A percentile compares a stretch with the other conserved stretches of the same genome.
phyloP scores from a whole-genome alignment of 352 stramenopile genomes.

The Globisporangium canariense region DNA sequence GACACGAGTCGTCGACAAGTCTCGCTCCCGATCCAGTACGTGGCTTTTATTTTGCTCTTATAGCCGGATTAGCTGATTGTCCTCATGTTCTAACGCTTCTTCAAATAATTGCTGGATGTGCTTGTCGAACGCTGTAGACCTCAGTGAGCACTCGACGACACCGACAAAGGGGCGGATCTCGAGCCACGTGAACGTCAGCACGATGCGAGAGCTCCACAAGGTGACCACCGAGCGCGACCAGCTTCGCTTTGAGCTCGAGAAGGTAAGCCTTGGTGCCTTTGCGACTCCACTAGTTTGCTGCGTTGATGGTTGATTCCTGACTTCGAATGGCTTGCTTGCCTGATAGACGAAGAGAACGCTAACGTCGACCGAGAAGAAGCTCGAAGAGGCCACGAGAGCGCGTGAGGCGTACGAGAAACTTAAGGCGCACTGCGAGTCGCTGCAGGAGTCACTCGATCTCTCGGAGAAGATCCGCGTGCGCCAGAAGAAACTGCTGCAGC shows the following conservation, averaged over 20 bases:
- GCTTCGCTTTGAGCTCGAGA: conserved; percentile 72
- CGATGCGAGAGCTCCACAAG: conserved; percentile 54
- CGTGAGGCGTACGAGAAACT: conserved; percentile 68
- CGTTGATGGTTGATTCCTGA: too few relatives aligned
- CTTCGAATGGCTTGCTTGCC: too few relatives aligned
- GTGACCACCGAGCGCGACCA: conserved; percentile 74
- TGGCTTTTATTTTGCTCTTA: neutral
- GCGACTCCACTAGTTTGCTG: too few relatives aligned
- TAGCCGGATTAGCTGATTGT: neutral
- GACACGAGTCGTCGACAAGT: conserved; percentile 6
- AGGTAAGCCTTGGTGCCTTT: conserved; percentile 20
- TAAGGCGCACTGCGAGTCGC: conserved; percentile 64
- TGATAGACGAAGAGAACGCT: conserved; percentile 43
- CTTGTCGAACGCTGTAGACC: conserved; percentile 1
- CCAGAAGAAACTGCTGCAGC: conserved; percentile 76
- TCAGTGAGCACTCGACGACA: conserved; percentile 24
- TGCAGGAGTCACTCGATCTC: conserved; percentile 77
- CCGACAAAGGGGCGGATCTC: conserved; percentile 13
- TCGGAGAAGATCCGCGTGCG: conserved; percentile 73
- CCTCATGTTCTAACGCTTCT: neutral
- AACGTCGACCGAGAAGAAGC: conserved; percentile 40
- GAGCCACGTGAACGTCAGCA: conserved; percentile 23
- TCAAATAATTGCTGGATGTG: neutral
- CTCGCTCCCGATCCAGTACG: conserved; percentile 14
- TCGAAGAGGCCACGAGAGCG: conserved; percentile 38